A percentile compares a stretch with the other conserved stretches of the same genome.
phyloP scores from a whole-genome alignment of 2,329 filamentous ascomycete species.

The Xylariaceae sp. region DNA sequence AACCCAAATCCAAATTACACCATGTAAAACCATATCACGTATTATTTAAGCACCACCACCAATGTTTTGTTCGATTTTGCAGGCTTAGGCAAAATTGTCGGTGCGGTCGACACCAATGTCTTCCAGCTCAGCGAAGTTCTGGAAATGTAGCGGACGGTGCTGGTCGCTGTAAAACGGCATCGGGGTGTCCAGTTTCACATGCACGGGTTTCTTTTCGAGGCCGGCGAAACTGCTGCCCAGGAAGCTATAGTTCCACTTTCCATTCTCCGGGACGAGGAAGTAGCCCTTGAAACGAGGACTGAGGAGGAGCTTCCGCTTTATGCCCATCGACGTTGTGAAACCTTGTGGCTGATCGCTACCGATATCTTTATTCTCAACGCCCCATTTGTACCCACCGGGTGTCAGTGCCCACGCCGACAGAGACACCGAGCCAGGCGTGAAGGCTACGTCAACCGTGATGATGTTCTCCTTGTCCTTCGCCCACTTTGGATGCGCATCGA shows the following conservation, averaged over 20 bases:
- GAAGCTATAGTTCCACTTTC: slow-evolving; percentile 97
- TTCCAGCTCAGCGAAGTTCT: slow-evolving; percentile 94
- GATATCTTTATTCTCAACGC: slow-evolving; percentile 89
- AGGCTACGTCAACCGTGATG: slow-evolving; percentile 90
- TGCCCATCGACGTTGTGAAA: slow-evolving; percentile 86
- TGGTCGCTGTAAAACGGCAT: slow-evolving; percentile 85
- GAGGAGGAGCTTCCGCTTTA: slow-evolving; percentile 90
- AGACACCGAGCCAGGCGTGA: slow-evolving; percentile 94
- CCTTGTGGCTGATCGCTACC: slow-evolving; percentile 91
- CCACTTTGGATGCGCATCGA: slow-evolving; percentile 76
- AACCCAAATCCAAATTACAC: background rate
- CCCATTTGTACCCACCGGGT: slow-evolving; percentile 93
- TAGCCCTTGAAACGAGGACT: slow-evolving; percentile 92
- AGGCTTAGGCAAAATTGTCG: slow-evolving; percentile 80
- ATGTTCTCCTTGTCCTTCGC: slow-evolving; percentile 71
- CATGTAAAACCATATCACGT: no score
- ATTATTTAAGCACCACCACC: background rate
- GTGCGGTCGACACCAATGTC: slow-evolving; percentile 92
- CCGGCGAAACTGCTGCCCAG: slow-evolving; percentile 85
- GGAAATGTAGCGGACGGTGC: slow-evolving; percentile 91
- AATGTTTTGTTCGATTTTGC: background rate
- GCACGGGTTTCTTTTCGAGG: slow-evolving; percentile 84
- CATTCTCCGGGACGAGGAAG: slow-evolving; percentile 89
- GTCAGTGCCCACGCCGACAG: slow-evolving; percentile 91
- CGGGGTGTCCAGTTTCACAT: slow-evolving; percentile 92